phyloP scores from a whole-genome alignment of 495 filamentous ascomycete genomes.

The Parathielavia appendiculata region DNA sequence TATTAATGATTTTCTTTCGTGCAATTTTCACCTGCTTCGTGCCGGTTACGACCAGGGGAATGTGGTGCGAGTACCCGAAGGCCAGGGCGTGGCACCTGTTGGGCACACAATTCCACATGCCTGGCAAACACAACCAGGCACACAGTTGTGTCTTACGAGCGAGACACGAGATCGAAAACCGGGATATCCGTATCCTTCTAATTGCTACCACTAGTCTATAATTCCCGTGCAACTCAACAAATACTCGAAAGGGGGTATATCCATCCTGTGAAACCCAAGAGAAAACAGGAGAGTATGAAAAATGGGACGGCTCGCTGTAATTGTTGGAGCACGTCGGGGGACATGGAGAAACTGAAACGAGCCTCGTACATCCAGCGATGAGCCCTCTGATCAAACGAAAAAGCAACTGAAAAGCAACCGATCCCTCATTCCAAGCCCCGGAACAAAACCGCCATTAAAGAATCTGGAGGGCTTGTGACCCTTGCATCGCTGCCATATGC shows the following conservation, averaged over 20 bases:
- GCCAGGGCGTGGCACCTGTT: not conserved
- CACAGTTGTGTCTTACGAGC: not conserved
- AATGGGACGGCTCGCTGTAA: constrained; percentile 19
- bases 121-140: not conserved
- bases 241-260: constrained; percentile 32
- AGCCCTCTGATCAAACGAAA: constrained; percentile 2
- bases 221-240: constrained; percentile 1
- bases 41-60: not conserved
- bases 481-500: not conserved
- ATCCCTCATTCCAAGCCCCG: constrained; percentile 2
- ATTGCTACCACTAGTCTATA: constrained; percentile 12
- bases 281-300: constrained; percentile 12
- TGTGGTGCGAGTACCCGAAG: not conserved
- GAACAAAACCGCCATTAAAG: constrained; percentile 8
- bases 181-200: constrained; percentile 20
- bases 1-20: no score
- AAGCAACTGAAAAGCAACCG: constrained; percentile 6
- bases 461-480: not conserved
- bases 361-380: constrained; percentile 19
- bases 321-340: constrained; percentile 21
- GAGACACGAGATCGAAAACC: not conserved
- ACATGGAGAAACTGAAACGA: constrained; percentile 16
- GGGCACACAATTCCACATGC: constrained; percentile 5
- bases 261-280: constrained; percentile 32
- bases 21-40: not conserved